Evolutionary conservation across 305 asterid genomes (phyloP).

Genomic region (Solanum chacoense): DNA sequence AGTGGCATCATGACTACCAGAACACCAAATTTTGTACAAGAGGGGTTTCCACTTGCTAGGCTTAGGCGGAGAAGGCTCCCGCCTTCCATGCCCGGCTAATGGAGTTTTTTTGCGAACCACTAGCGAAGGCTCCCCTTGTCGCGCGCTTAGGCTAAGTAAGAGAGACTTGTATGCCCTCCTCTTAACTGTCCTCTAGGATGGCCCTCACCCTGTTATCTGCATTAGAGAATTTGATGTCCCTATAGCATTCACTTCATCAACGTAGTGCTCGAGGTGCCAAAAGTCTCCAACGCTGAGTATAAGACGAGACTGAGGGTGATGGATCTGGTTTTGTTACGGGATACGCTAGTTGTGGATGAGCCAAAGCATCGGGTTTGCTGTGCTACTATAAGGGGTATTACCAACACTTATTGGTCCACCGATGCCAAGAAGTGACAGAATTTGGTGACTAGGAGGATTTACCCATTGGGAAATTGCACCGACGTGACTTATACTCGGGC

Average conservation of each 20-base stretch:
- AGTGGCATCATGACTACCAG: too few relatives aligned
- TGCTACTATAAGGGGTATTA: too few relatives aligned
- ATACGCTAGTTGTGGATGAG: too few relatives aligned
- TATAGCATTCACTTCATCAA: not conserved
- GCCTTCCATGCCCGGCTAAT: not conserved
- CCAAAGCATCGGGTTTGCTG: too few relatives aligned
- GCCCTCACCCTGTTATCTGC: not conserved
- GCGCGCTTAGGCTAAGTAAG: not conserved
- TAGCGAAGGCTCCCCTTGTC: not conserved
- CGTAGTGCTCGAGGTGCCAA: not conserved
- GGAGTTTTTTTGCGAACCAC: not conserved
- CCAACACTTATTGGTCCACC: not conserved
- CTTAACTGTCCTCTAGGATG: not conserved
- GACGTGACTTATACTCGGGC: too few relatives aligned
- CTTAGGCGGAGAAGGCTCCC: too few relatives aligned
- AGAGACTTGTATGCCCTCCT: not conserved
- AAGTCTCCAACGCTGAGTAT: not conserved
- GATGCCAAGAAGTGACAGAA: not conserved
- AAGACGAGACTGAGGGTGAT: not conserved
- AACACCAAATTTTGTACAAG: too few relatives aligned
- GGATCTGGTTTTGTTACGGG: not conserved
- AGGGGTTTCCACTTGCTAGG: too few relatives aligned
- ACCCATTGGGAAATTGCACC: too few relatives aligned
- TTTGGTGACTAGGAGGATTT: too few relatives aligned
- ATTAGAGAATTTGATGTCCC: too few relatives aligned